phyloP scores from a whole-genome alignment of 345 rosid genomes.

The Odontarrhena argentea region DNA sequence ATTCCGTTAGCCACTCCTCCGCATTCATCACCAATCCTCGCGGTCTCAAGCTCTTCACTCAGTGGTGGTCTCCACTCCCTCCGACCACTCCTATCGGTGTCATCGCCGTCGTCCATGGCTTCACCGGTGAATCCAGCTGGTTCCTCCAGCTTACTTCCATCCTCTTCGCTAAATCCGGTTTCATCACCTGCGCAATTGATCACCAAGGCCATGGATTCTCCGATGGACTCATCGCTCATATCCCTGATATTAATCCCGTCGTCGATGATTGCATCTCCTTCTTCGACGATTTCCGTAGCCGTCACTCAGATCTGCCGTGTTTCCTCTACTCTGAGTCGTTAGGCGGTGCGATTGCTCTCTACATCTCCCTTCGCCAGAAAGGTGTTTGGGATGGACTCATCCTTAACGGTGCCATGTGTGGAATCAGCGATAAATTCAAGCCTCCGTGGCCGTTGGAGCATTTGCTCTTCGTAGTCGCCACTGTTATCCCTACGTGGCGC shows the following conservation, averaged over 20 bases:
- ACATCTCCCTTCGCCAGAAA: conserved; percentile 69
- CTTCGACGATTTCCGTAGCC: conserved; percentile 66
- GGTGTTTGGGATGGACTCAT: conserved; percentile 80
- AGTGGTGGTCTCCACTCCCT: conserved; percentile 84
- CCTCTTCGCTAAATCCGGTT: conserved; percentile 80
- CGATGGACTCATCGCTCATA: conserved; percentile 70
- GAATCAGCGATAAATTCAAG: conserved; percentile 83
- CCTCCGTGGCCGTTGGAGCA: conserved; percentile 98
- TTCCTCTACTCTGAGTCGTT: conserved; percentile 87
- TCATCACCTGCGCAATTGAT: conserved; percentile 79
- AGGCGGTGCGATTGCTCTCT: conserved; percentile 90
- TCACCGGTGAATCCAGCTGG: conserved; percentile 92
- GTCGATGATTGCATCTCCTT: conserved; percentile 78
- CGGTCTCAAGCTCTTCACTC: conserved; percentile 82
- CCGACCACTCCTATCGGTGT: conserved; percentile 52
- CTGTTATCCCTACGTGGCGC: conserved; percentile 80
- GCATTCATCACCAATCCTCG: conserved; percentile 81
- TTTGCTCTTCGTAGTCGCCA: conserved; percentile 62
- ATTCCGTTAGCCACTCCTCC: conserved; percentile 71
- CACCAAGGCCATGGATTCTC: conserved; percentile 99
- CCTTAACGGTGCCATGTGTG: conserved; percentile 97
- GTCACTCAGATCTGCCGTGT: conserved; percentile 58
- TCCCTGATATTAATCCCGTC: conserved; percentile 79
- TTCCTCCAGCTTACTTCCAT: conserved; percentile 68
- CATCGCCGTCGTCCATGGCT: conserved; percentile 89